phyloP scores from a whole-genome alignment of 202 grass and related monocot genomes.

The Bolboschoenoplectus hybrid region DNA sequence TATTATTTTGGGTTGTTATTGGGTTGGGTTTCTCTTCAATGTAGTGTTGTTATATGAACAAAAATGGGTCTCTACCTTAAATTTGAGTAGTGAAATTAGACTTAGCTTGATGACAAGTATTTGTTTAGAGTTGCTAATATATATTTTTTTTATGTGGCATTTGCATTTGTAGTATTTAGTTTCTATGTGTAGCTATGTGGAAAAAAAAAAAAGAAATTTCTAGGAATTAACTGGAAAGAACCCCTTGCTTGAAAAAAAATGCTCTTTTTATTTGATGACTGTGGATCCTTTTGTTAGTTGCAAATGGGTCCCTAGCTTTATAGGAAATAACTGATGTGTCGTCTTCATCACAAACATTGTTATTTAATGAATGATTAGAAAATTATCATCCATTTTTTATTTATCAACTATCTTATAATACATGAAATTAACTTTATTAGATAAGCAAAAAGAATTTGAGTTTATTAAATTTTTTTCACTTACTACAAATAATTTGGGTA shows the following conservation, averaged over 20 bases:
- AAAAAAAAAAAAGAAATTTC: too few species aligned
- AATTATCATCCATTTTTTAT: neutral
- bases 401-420: neutral
- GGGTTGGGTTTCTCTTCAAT: neutral
- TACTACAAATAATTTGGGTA: too few species aligned
- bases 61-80: neutral
- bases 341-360: neutral
- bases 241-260: too few species aligned
- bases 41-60: neutral
- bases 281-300: neutral
- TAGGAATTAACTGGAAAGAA: too few species aligned
- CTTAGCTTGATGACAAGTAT: neutral
- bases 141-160: too few species aligned
- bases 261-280: neutral
- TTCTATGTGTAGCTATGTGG: too few species aligned
- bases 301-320: too few species aligned
- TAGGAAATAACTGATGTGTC: neutral
- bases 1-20: constrained; percentile 1
- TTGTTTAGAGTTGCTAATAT: neutral
- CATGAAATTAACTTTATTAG: neutral
- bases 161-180: too few species aligned
- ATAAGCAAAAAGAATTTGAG: neutral
- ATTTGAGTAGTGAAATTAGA: neutral
- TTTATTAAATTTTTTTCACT: neutral
- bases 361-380: neutral